These are phyloP conservation scores for Penicillium verrucosum DNA, from an alignment of 2,329 filamentous ascomycete genomes.

Conservation along the genomic window DNA sequence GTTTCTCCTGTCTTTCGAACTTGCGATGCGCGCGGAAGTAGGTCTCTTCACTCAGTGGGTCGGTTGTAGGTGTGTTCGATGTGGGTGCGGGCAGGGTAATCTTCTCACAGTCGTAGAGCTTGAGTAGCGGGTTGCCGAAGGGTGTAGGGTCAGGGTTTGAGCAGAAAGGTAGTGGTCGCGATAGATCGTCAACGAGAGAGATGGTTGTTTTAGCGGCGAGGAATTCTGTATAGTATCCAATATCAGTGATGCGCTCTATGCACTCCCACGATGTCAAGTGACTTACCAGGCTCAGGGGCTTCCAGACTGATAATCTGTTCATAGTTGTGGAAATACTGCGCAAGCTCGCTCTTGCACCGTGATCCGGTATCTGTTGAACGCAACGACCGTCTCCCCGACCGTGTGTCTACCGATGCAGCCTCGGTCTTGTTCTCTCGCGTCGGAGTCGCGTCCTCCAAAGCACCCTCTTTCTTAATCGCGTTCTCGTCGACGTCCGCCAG, in stretches of 20 bases:
- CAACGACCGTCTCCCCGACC: constrained; percentile 66
- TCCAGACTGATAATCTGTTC: constrained; percentile 90
- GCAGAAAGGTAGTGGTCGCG: constrained; percentile 29
- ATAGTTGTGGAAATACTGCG: constrained; percentile 88
- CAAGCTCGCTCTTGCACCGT: constrained; percentile 85
- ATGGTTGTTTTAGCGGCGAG: constrained; percentile 71
- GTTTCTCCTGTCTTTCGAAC: constrained; percentile 64
- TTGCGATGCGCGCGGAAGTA: constrained; percentile 60
- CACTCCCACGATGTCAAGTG: neutral
- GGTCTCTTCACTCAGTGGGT: constrained; percentile 56
- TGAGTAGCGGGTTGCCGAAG: constrained; percentile 37
- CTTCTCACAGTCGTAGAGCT: constrained; percentile 38
- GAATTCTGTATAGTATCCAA: constrained; percentile 54
- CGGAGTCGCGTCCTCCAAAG: neutral
- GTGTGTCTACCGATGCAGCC: neutral
- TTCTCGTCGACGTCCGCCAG: neutral
- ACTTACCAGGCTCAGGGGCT: constrained; percentile 69
- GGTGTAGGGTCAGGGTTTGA: constrained; percentile 23
- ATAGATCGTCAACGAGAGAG: constrained; percentile 61
- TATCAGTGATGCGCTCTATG: neutral
- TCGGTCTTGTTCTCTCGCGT: constrained; percentile 9
- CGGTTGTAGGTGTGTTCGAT: constrained; percentile 29
- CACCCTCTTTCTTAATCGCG: neutral
- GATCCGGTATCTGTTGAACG: constrained; percentile 79
- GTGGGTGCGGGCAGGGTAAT: constrained; percentile 20